These are phyloP conservation scores for Aspergillus pseudotamarii DNA, from an alignment of 2,329 filamentous ascomycete species.

Conservation along the genomic window DNA sequence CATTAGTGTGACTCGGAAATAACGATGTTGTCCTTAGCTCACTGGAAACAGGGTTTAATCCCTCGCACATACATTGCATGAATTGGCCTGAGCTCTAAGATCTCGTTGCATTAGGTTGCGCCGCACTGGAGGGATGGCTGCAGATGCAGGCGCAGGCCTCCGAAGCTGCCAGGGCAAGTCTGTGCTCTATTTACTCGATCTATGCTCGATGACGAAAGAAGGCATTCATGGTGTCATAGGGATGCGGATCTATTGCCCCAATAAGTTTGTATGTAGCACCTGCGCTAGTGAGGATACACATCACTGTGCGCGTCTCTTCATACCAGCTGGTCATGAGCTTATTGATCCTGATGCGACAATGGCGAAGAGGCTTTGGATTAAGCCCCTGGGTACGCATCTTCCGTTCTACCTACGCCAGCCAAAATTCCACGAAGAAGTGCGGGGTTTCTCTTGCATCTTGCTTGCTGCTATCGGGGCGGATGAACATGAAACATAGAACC, in stretches of 20 bases:
- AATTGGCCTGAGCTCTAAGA: conserved; percentile 4
- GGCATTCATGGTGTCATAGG: neutral
- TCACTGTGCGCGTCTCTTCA: neutral
- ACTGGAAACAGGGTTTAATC: neutral
- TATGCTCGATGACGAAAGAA: conserved; percentile 1
- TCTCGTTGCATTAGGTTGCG: conserved; percentile 7
- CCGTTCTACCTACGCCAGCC: too few species aligned
- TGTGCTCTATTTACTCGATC: neutral
- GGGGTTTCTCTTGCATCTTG: neutral
- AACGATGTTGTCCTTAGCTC: neutral
- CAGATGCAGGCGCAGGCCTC: neutral
- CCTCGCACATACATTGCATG: neutral
- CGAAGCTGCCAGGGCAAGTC: conserved; percentile 8
- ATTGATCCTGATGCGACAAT: neutral
- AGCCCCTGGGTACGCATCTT: neutral
- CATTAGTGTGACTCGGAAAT: neutral
- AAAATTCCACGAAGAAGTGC: neutral
- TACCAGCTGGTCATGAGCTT: neutral
- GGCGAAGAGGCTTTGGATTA: neutral
- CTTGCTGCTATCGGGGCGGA: neutral
- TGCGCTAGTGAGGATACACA: neutral
- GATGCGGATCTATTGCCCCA: neutral
- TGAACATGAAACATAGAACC: neutral
- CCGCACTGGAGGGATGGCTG: neutral
- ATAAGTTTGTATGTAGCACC: neutral